Evolutionary conservation across 352 stramenopile genomes (phyloP), one percentile per base, ranked within the genome.

Genomic region (Pythium biforme): DNA sequence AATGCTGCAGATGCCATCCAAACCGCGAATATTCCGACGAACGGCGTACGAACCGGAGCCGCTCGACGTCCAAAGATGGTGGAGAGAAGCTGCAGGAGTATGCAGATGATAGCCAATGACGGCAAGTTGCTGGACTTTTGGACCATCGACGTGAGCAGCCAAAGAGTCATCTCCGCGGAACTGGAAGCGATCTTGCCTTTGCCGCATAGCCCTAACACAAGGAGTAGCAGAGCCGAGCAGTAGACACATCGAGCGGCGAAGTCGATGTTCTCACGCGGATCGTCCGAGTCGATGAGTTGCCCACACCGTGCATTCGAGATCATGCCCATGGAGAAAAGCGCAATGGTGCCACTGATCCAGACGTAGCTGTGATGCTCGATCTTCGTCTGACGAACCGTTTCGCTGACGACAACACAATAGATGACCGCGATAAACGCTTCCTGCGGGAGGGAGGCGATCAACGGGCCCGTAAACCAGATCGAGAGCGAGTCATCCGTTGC

Each of bases 401-500:
- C 27, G 10, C 8, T 20, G 17, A 52, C 3, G 14, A 26, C 20
- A 33, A 17, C 27, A 12, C 26, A 52, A 3, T 48, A 81, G 54
- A 92, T 81, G 11, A 79, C 59, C 12, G 46, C 40, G 10, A 83
- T 59, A 22, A 61, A 82, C 9, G 64, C 51, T 31, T 57, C 53
- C 0, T 69, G 29, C 3, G 74, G 74, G 9, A 86, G 26, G 33
- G 41, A 45, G 5, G 65, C 31, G 26, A 94, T 19, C 17, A 91
- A 51, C 10, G 83, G 68, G 15, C 71, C 77, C 9, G 86, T 96
- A 17, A 78, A 93, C 29, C 89, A 75, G 43, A 94, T 89, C 9
- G 87, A 93, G 12, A 92, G 69, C 4, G 83, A 93, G 49, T 95
- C 77, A 29, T 95, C 84, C 10, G 63, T 66, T 3, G 83, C 86